Base-by-base conservation (phyloP, 2,329 filamentous ascomycete genomes). In the Pseudonectria buxi region DNA sequence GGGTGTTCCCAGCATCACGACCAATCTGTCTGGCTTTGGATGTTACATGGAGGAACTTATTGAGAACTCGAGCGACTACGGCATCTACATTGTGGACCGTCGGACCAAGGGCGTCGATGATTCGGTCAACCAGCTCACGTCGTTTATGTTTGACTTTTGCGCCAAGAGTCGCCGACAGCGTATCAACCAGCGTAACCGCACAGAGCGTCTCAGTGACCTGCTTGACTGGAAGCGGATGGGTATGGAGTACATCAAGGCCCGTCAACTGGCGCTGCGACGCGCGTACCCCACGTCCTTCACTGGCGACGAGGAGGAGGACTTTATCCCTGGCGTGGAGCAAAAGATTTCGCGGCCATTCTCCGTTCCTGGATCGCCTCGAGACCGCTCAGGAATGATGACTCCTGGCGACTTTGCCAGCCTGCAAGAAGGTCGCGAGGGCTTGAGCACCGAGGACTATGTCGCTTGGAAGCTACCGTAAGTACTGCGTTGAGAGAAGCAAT, bases 41-140 rank as follows among this genome's bases (percentile, higher is more conserved):
- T 96, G 92, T 65, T 96, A 98, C 64, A 98, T 98, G 92, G 92
- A 98, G 63, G 92, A 96, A 64, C 68, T 96, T 49, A 96, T 98
- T 48, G 90, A 96, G 65, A 96, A 96, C 64, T 94, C 90, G 27
- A 85, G 84, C 46, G 92, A 98, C 63, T 96, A 98, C 57, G 92
- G 92, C 48, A 96, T 98, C 64, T 96, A 96, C 71, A 96, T 98
- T 61, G 89, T 98, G 30, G 92, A 98, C 60, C 85, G 92, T 37
- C 81, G 92, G 32, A 84, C 79, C 67, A 96, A 96, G 75, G 90
- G 89, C 18, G 83, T 98, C 2, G 92, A 98, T 55, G 92, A 96
- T 61, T 95, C 88, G 7, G 89, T 96, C 58, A 95, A 96, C 65
- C 88, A 96, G 65, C 77, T 96, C 44, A 82, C 87, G 11, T 79